These are phyloP conservation scores for Allium sativum DNA, from an alignment of 106 monocot genomes.

Conservation along the genomic window DNA sequence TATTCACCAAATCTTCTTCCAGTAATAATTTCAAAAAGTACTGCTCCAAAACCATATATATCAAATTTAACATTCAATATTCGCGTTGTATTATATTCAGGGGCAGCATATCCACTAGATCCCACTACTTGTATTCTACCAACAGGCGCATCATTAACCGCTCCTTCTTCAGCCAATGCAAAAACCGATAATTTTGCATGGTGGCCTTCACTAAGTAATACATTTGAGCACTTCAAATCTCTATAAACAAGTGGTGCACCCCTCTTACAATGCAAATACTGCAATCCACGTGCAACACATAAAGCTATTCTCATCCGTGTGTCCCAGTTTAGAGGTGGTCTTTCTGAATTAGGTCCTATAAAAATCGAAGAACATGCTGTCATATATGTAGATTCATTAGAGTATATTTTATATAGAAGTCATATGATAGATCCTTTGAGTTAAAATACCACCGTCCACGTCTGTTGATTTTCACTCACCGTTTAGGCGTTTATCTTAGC, in stretches of 20 bases:
- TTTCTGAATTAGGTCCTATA: too few relatives aligned
- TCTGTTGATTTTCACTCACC: too few relatives aligned
- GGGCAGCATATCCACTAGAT: not conserved
- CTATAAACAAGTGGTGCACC: not conserved
- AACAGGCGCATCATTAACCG: not conserved
- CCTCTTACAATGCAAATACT: not conserved
- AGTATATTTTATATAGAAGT: too few relatives aligned
- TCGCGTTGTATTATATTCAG: not conserved
- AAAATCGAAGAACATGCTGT: too few relatives aligned
- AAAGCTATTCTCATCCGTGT: not conserved
- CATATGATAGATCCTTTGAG: too few relatives aligned
- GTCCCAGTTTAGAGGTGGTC: not conserved
- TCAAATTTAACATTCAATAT: not conserved
- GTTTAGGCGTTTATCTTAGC: too few relatives aligned
- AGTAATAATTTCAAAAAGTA: not conserved
- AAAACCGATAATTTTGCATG: not conserved
- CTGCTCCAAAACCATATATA: not conserved
- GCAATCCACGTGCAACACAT: not conserved
- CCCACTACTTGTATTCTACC: not conserved
- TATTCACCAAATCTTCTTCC: not conserved
- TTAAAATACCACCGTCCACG: too few relatives aligned
- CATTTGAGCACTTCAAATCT: not conserved
- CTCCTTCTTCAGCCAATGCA: not conserved
- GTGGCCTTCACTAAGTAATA: not conserved
- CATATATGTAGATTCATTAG: too few relatives aligned